A percentile compares a stretch with the other conserved stretches of the same genome.
These are phyloP conservation scores for Torulaspora delbrueckii DNA, from an alignment of 805 yeast genomes.

Conservation along the genomic window DNA sequence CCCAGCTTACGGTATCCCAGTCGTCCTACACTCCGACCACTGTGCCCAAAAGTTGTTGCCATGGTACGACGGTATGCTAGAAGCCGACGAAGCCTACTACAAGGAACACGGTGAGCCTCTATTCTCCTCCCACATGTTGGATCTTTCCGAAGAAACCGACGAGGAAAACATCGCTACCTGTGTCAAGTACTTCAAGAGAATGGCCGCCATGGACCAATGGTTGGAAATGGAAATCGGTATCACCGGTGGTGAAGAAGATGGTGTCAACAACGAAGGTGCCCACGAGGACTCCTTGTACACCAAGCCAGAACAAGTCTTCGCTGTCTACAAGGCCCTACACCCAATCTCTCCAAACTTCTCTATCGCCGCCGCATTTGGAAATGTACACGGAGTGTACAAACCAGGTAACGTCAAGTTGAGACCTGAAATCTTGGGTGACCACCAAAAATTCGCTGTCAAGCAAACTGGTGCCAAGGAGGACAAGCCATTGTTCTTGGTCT, in stretches of 20 bases:
- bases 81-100: slow-evolving; percentile 92
- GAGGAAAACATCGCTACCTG: slow-evolving; percentile 93
- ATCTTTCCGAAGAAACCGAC: slow-evolving; percentile 93
- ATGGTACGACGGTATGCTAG: slow-evolving; percentile 98
- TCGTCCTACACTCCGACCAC: slow-evolving; percentile 95
- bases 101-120: slow-evolving; percentile 85
- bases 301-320: slow-evolving; percentile 88
- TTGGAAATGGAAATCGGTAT: slow-evolving; percentile 99
- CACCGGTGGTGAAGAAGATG: slow-evolving; percentile 99
- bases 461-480: slow-evolving; percentile 47
- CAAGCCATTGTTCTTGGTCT: slow-evolving; percentile 89
- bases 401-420: slow-evolving; percentile 93
- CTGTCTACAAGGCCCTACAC: slow-evolving; percentile 82
- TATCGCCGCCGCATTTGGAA: slow-evolving; percentile 99
- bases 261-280: slow-evolving; percentile 97
- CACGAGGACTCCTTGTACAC: slow-evolving; percentile 87
- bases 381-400: too few relatives aligned
- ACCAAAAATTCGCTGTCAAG: slow-evolving; percentile 82
- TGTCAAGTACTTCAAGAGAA: slow-evolving; percentile 90
- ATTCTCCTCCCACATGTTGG: slow-evolving; percentile 99
- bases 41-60: slow-evolving; percentile 97
- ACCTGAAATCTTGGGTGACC: slow-evolving; percentile 93
- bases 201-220: slow-evolving; percentile 93
- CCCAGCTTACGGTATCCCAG: slow-evolving; percentile 95
- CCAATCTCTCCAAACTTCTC: slow-evolving; percentile 97